Evolutionary conservation across 345 rosid species (phyloP).

Genomic region (Salix arbutifolia): DNA sequence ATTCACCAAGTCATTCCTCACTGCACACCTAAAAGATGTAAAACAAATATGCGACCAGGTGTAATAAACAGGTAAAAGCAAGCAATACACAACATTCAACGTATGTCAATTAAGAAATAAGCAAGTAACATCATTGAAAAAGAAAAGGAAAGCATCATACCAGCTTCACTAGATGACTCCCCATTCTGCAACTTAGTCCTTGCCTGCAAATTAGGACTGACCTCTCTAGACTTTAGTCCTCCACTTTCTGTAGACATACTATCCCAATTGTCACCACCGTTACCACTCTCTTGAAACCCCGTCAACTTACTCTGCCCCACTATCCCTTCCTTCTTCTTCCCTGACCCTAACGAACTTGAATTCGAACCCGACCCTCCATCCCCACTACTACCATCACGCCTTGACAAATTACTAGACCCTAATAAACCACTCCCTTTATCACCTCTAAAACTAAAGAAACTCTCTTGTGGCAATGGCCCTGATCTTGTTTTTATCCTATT

Average conservation of each 20-base stretch:
- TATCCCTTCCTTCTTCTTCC: constrained; percentile 50
- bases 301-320: constrained; percentile 30
- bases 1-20: not conserved
- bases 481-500: constrained; percentile 94
- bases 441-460: constrained; percentile 58
- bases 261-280: constrained; percentile 41
- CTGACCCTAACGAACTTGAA: constrained; percentile 32
- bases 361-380: constrained; percentile 36
- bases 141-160: constrained; percentile 19
- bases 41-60: not conserved
- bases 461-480: constrained; percentile 91
- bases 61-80: not conserved
- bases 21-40: not conserved
- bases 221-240: constrained; percentile 45
- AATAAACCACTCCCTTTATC: constrained; percentile 48
- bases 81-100: not conserved
- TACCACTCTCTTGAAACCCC: constrained; percentile 40
- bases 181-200: constrained; percentile 54
- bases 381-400: constrained; percentile 20
- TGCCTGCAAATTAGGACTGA: constrained; percentile 53
- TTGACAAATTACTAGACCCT: constrained; percentile 78
- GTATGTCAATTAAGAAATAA: not conserved
- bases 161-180: constrained; percentile 64
- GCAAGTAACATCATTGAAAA: not conserved
- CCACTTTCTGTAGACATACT: constrained; percentile 42